These are phyloP conservation scores for Podospora conica DNA, from an alignment of 495 filamentous ascomycete genomes.

Conservation along the genomic window DNA sequence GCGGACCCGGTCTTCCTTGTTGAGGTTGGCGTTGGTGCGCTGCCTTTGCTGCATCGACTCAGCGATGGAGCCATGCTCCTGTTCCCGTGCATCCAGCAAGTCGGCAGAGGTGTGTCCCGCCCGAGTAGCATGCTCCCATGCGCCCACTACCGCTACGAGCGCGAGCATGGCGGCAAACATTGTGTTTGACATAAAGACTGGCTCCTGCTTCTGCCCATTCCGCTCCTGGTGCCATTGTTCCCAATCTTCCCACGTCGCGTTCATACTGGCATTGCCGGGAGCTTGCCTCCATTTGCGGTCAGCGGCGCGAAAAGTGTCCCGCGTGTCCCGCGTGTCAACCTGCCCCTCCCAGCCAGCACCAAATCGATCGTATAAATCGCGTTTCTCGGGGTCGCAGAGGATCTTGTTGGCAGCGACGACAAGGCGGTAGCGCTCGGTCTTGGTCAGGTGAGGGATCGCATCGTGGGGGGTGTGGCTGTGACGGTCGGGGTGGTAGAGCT, in stretches of 20 bases:
- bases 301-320: constrained; percentile 31
- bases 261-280: constrained; percentile 57
- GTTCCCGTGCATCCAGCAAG: constrained; percentile 56
- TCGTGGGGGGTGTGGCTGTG: constrained; percentile 41
- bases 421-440: constrained; percentile 80
- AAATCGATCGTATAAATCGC: constrained; percentile 72
- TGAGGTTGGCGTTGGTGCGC: constrained; percentile 42
- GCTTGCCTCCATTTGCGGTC: constrained; percentile 45
- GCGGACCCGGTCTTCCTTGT: constrained; percentile 59
- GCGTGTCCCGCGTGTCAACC: constrained; percentile 28
- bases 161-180: constrained; percentile 66
- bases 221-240: constrained; percentile 69
- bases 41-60: constrained; percentile 54
- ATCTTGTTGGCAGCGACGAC: constrained; percentile 83
- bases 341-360: constrained; percentile 71
- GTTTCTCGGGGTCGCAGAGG: constrained; percentile 74
- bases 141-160: constrained; percentile 57
- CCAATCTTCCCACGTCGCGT: constrained; percentile 99
- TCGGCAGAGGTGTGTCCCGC: constrained; percentile 51
- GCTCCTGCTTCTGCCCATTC: constrained; percentile 47
- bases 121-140: constrained; percentile 60
- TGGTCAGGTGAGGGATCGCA: constrained; percentile 47
- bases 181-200: constrained; percentile 65
- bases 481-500: constrained; percentile 90
- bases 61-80: constrained; percentile 56